Base-by-base conservation (phyloP, 495 filamentous ascomycete genomes). In the Penicillium paxilli region DNA sequence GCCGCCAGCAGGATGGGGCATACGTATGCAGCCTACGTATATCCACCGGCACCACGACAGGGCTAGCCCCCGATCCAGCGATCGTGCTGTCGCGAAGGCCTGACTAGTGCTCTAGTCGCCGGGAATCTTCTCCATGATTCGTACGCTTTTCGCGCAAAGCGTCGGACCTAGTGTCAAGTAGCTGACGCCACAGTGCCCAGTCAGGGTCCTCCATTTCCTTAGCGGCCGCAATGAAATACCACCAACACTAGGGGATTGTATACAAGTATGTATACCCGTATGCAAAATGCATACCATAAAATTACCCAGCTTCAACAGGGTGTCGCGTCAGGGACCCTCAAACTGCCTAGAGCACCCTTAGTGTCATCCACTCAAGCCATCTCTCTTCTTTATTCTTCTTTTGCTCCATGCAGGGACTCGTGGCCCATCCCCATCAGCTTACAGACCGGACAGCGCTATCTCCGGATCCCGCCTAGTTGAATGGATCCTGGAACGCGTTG, bases 21-120 rank as follows among this genome's bases (percentile, higher is more conserved):
- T 67, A 67, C 64, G 64, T 67, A 62, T 55, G 61, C 64, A 47
- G 61, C 25, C 55, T 62, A 65, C 64, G 61, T 64, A 65, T 60
- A 59, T 62, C 51, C 52, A 54, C 51, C 42, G 30, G 33, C 47
- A 30, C 28, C 30, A 37, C 32, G 51, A 42, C 23, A 40, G 51
- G 35, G 44, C 52, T 49, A 63, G 37, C 40, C 44, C 52, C 46
- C 47, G 54, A 62, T 65, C 46, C 25, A 53, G 51, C 51, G 17
- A 52, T 50, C 40, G 44, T 51, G 30, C 53, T 50, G 38, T 33
- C 37, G n/a, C 44, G 21, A 44, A 14, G 40, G n/a, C 46, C 33
- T 44, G 21, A 50, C 42, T 54, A 53, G 46, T 47, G 42, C 46
- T 47, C 45, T 42, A 42, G 40, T 20, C 20, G 40, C 9, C 40